These are phyloP conservation scores for Willaertia magna DNA, from an alignment of 208 protist genomes.

Conservation along the genomic window DNA sequence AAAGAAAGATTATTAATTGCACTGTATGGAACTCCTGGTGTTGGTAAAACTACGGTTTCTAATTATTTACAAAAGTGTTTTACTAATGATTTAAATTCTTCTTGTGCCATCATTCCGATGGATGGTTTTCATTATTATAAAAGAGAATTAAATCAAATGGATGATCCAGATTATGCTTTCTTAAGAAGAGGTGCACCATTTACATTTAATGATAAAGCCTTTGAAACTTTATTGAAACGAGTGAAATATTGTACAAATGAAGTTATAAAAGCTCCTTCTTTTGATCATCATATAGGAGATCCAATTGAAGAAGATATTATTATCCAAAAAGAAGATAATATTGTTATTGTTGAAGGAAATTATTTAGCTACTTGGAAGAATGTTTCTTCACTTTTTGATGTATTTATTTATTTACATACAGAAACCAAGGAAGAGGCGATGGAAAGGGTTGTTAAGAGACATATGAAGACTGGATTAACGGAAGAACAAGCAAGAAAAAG, in stretches of 20 bases:
- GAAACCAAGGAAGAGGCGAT: background rate
- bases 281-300: background rate
- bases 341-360: constrained; percentile 3
- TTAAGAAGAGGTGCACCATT: background rate
- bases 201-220: background rate
- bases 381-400: background rate
- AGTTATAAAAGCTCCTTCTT: background rate
- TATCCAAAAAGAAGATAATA: background rate
- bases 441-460: background rate
- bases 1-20: background rate
- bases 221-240: background rate
- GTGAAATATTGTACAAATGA: background rate
- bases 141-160: background rate
- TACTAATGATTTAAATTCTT: background rate
- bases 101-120: background rate
- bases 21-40: background rate
- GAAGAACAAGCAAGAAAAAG: background rate
- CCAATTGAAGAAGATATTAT: constrained; percentile 7
- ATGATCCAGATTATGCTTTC: background rate
- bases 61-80: background rate
- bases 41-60: background rate
- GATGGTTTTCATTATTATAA: constrained; percentile 10
- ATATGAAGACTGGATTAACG: background rate
- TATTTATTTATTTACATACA: background rate
- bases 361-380: background rate